Conservation (phyloP, 2,329 filamentous ascomycete species). For the Graphiopsis chlorocephala region DNA sequence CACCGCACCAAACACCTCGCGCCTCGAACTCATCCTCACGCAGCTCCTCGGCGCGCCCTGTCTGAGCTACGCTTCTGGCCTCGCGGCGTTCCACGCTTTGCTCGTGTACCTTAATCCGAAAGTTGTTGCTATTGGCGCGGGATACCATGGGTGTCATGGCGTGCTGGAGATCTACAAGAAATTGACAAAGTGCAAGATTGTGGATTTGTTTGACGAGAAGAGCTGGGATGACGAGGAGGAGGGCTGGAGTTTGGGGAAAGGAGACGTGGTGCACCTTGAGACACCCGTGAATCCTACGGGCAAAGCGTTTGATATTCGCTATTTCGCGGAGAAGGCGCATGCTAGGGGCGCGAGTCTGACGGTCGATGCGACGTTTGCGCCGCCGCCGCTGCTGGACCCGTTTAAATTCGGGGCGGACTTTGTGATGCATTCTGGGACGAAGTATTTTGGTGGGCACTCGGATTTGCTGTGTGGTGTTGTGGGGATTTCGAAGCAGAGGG, state of each 20-base stretch:
- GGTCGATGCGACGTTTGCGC: conserved; percentile 90
- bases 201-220: conserved; percentile 57
- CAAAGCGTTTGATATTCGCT: conserved; percentile 68
- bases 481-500: conserved; percentile 51
- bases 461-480: conserved; percentile 90
- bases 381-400: conserved; percentile 83
- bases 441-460: conserved; percentile 94
- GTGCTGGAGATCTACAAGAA: conserved; percentile 72
- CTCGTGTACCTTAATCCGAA: conserved; percentile 81
- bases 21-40: conserved; percentile 79
- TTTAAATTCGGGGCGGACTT: conserved; percentile 78
- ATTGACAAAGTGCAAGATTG: conserved; percentile 69
- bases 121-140: conserved; percentile 75
- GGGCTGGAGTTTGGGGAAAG: conserved; percentile 63
- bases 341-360: conserved; percentile 70
- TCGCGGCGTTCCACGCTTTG: conserved; percentile 84
- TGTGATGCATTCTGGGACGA: conserved; percentile 90
- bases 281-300: conserved; percentile 92
- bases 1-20: conserved; percentile 72
- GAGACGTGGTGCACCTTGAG: conserved; percentile 87
- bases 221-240: conserved; percentile 54
- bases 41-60: conserved; percentile 67
- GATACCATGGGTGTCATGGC: conserved; percentile 93
- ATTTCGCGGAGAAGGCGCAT: conserved; percentile 71
- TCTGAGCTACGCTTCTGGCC: conserved; percentile 78